These are phyloP conservation scores for Kodamaea sagamina DNA, from an alignment of 805 yeast species.

Conservation along the genomic window DNA sequence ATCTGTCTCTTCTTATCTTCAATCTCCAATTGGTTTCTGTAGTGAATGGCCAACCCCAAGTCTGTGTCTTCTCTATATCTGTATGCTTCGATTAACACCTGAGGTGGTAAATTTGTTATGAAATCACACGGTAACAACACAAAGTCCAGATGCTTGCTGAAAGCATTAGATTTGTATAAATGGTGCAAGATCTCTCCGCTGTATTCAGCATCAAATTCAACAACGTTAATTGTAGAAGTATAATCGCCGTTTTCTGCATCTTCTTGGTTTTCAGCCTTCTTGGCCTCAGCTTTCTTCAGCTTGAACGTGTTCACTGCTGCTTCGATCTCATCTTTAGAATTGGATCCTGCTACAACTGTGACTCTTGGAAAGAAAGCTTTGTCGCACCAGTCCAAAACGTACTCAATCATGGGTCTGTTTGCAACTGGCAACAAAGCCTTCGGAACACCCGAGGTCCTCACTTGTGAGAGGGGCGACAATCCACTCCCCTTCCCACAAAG, in stretches of 20 bases:
- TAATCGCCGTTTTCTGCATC: slow-evolving; percentile 19
- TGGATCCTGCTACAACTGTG: slow-evolving; percentile 59
- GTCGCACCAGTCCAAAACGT: slow-evolving; percentile 92
- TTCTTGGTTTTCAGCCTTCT: slow-evolving; percentile 13
- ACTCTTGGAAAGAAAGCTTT: slow-evolving; percentile 74
- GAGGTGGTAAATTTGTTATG: slow-evolving; percentile 89
- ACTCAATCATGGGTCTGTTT: slow-evolving; percentile 82
- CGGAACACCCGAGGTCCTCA: slow-evolving; percentile 62
- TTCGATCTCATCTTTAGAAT: slow-evolving; percentile 48
- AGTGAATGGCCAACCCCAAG: slow-evolving; percentile 74
- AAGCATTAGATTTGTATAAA: slow-evolving; percentile 43
- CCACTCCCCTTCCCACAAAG: slow-evolving; percentile 83
- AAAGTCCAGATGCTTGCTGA: slow-evolving; percentile 45
- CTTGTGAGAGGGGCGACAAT: slow-evolving; percentile 69
- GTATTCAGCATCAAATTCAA: slow-evolving; percentile 44
- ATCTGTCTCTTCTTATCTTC: slow-evolving; percentile 68
- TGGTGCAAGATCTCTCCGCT: slow-evolving; percentile 65
- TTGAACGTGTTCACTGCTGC: slow-evolving; percentile 52
- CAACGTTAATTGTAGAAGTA: slow-evolving; percentile 25
- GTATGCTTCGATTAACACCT: slow-evolving; percentile 79
- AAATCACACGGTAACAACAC: slow-evolving; percentile 94
- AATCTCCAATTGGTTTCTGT: slow-evolving; percentile 70
- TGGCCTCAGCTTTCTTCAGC: slow-evolving; percentile 32
- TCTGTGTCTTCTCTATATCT: slow-evolving; percentile 69
- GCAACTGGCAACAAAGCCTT: slow-evolving; percentile 91